Percentiles rank a stretch among this genome's conserved stretches.
These are phyloP conservation scores for Clavispora carvajalis DNA, from an alignment of 805 yeast genomes.

Conservation along the genomic window DNA sequence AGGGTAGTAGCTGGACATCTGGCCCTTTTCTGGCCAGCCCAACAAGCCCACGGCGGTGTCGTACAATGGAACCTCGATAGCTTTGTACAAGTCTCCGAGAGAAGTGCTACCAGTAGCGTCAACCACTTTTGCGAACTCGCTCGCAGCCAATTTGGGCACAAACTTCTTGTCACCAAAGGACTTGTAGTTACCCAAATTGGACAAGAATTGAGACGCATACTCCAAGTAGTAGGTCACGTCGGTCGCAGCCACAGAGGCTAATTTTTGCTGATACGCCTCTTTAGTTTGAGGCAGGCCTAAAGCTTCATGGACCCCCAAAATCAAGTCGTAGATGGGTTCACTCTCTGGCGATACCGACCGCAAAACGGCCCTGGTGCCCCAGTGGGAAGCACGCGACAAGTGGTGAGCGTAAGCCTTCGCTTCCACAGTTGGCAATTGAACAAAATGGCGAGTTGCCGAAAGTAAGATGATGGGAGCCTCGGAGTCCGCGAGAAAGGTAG, in stretches of 20 bases:
- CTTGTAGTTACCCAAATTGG: slow-evolving; percentile 74
- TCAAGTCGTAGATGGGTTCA: slow-evolving; percentile 67
- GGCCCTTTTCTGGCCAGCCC: slow-evolving; percentile 78
- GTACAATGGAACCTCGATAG: slow-evolving; percentile 48
- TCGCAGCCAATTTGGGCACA: slow-evolving; percentile 55
- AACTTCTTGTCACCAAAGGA: slow-evolving; percentile 88
- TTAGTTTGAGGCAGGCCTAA: slow-evolving; percentile 39
- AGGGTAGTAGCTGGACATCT: slow-evolving; percentile 68
- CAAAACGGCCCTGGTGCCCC: slow-evolving; percentile 74
- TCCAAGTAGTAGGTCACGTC: slow-evolving; percentile 51
- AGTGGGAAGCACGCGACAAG: slow-evolving; percentile 77
- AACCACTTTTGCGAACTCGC: slow-evolving; percentile 44
- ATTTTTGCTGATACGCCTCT: slow-evolving; percentile 34
- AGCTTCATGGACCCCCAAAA: slow-evolving; percentile 52
- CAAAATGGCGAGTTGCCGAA: slow-evolving; percentile 65
- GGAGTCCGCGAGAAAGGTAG: slow-evolving; percentile 30
- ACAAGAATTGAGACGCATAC: slow-evolving; percentile 69
- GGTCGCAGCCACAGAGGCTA: slow-evolving; percentile 27
- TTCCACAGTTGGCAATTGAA: slow-evolving; percentile 52
- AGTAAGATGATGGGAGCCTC: slow-evolving; percentile 42
- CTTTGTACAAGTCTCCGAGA: slow-evolving; percentile 31
- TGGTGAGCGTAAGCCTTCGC: slow-evolving; percentile 72
- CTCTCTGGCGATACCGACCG: slow-evolving; percentile 81
- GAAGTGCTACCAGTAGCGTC: slow-evolving; percentile 37
- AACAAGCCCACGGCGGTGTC: slow-evolving; percentile 46